Conservation (phyloP, 257 asterid genomes). For the Solanum sitiens region DNA sequence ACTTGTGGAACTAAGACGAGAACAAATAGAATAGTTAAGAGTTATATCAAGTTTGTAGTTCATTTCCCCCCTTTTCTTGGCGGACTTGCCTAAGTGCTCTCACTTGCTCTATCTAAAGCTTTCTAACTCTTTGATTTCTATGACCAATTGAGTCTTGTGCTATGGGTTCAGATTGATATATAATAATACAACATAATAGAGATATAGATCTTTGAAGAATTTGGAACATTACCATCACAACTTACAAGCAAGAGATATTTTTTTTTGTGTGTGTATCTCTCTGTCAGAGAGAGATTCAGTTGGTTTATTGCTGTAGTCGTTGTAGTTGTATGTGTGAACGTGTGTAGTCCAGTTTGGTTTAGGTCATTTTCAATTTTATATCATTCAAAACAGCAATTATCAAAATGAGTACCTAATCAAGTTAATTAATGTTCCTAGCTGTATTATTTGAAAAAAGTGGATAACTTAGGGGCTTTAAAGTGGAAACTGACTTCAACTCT, state of each 20-base stretch:
- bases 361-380: not conserved
- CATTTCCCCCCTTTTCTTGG: not conserved
- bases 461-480: not conserved
- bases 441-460: not conserved
- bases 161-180: not conserved
- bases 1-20: not conserved
- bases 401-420: not conserved
- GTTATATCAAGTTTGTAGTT: not conserved
- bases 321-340: not conserved
- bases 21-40: not conserved
- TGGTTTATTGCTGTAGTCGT: not conserved
- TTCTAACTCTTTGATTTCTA: not conserved
- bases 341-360: not conserved
- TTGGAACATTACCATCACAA: not conserved
- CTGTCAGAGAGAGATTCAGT: not conserved
- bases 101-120: not conserved
- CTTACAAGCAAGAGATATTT: not conserved
- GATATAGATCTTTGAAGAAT: not conserved
- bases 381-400: not conserved
- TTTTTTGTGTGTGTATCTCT: not conserved
- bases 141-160: not conserved
- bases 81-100: not conserved
- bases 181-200: not conserved
- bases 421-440: not conserved
- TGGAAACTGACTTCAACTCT: not conserved